phyloP scores from a whole-genome alignment of 805 yeast species.

The Yamadazyma sp. region DNA sequence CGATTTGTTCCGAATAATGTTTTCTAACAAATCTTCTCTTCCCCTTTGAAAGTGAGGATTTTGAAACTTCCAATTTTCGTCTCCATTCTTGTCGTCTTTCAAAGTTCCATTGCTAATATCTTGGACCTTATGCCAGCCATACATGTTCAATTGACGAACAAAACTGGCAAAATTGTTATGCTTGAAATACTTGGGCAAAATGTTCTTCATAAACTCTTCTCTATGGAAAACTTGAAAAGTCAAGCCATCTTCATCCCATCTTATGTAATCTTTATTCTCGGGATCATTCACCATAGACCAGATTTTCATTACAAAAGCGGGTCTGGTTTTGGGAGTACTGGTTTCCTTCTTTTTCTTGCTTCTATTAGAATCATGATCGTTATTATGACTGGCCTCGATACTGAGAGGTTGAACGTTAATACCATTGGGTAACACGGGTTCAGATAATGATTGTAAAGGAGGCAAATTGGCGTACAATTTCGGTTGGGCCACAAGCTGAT shows the following conservation, averaged over 20 bases:
- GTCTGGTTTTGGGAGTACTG: slow-evolving; percentile 54
- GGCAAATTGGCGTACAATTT: slow-evolving; percentile 20
- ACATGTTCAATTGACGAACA: slow-evolving; percentile 63
- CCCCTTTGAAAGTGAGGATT: slow-evolving; percentile 77
- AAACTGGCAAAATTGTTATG: slow-evolving; percentile 46
- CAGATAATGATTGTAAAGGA: slow-evolving; percentile 30
- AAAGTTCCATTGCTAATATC: slow-evolving; percentile 79
- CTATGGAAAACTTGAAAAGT: slow-evolving; percentile 82
- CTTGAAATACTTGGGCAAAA: slow-evolving; percentile 83
- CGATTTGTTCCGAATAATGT: slow-evolving; percentile 74
- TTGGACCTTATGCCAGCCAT: slow-evolving; percentile 98
- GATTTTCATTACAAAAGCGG: slow-evolving; percentile 89
- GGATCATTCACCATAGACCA: slow-evolving; percentile 96
- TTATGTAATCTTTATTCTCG: slow-evolving; percentile 63
- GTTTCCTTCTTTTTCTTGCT: slow-evolving; percentile 27
- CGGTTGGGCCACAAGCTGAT: slow-evolving; percentile 14
- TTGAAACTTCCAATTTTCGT: slow-evolving; percentile 87
- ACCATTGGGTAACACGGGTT: slow-evolving; percentile 26
- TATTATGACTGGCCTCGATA: slow-evolving; percentile 3
- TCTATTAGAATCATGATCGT: background rate
- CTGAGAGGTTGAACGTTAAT: slow-evolving; percentile 19
- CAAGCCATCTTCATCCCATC: slow-evolving; percentile 85
- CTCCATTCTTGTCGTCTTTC: slow-evolving; percentile 46
- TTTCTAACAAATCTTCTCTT: slow-evolving; percentile 80
- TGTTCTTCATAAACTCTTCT: slow-evolving; percentile 78